Evolutionary conservation across 768 basidiomycete species (phyloP).

Genomic region (Kondoa subrosea): DNA sequence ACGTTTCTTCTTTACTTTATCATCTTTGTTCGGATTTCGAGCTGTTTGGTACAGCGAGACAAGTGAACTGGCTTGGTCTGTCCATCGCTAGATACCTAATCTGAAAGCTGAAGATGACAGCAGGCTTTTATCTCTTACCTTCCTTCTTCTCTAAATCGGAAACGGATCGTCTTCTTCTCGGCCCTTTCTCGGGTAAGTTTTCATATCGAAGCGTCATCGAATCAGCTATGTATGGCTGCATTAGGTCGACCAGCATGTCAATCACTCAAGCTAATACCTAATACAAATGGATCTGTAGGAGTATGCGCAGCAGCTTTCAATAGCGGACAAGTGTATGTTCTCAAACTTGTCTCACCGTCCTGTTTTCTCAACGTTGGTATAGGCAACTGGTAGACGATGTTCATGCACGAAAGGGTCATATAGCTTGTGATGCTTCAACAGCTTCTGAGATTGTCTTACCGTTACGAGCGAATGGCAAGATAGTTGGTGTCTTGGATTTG

Average conservation of each 20-base stretch:
- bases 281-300: background rate
- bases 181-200: background rate
- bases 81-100: background rate
- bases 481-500: background rate
- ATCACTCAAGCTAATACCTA: background rate
- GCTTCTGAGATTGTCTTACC: background rate
- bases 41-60: background rate
- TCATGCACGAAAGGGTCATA: background rate
- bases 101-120: background rate
- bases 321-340: background rate
- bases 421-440: background rate
- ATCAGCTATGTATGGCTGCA: too few relatives aligned
- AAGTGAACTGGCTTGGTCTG: background rate
- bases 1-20: background rate
- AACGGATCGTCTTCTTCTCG: background rate
- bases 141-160: background rate
- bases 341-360: too few relatives aligned
- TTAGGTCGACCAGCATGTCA: background rate
- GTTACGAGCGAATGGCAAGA: background rate
- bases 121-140: background rate
- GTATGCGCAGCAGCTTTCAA: background rate
- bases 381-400: background rate
- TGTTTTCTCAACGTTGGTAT: too few relatives aligned
- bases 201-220: too few relatives aligned
- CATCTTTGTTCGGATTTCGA: background rate